Evolutionary conservation across 441 rosid genomes (phyloP).

Genomic region (Eruca vesicaria): DNA sequence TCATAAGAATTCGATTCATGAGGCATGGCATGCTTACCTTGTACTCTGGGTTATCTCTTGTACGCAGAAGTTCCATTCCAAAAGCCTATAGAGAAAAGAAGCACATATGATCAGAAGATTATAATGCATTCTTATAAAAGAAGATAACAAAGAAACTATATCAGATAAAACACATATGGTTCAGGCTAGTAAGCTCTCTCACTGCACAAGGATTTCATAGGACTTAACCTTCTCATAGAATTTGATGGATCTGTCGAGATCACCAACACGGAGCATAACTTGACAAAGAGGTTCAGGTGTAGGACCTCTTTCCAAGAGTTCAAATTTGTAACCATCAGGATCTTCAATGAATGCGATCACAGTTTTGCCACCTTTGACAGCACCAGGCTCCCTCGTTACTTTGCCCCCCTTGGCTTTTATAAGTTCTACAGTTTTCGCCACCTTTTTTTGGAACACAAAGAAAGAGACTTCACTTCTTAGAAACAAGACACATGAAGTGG

Average conservation of each 20-base stretch:
- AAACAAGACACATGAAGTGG: neutral
- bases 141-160: neutral
- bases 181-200: neutral
- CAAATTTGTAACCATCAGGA: constrained; percentile 96
- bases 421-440: constrained; percentile 75
- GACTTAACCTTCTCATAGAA: constrained; percentile 80
- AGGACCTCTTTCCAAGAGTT: constrained; percentile 80
- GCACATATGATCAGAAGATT: constrained; percentile 1
- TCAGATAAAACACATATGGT: neutral
- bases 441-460: constrained; percentile 39
- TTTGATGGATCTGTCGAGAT: constrained; percentile 79
- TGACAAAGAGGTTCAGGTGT: constrained; percentile 96
- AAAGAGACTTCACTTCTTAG: neutral
- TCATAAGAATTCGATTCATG: too few relatives aligned
- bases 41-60: constrained; percentile 80
- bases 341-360: constrained; percentile 89
- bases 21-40: constrained; percentile 53
- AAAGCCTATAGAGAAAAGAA: constrained; percentile 60
- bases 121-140: neutral
- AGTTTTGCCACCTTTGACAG: constrained; percentile 85
- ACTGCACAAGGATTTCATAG: neutral
- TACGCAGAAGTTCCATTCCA: constrained; percentile 94
- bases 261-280: constrained; percentile 98
- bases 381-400: constrained; percentile 87
- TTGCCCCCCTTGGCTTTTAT: constrained; percentile 93